Conservation (phyloP, 129 eudicot genomes). For the Chrysanthemum lavandulifolium region DNA sequence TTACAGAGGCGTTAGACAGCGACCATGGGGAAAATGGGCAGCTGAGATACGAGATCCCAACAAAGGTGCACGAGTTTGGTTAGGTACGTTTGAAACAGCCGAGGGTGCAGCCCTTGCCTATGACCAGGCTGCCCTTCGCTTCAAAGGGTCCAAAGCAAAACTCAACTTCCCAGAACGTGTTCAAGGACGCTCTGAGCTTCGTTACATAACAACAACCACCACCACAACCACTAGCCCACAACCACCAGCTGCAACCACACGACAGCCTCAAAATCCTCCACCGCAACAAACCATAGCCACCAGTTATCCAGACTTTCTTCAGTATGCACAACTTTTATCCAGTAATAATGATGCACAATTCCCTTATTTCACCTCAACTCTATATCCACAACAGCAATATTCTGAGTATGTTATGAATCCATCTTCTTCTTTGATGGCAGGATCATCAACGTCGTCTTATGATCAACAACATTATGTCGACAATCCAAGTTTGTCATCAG, state of each 20-base stretch:
- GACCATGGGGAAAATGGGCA: slow-evolving; percentile 95
- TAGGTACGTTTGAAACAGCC: slow-evolving; percentile 79
- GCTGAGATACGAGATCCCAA: slow-evolving; percentile 78
- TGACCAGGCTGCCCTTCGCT: slow-evolving; percentile 70
- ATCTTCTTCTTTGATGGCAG: slow-evolving; percentile 17
- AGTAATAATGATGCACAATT: slow-evolving; percentile 53
- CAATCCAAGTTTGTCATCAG: slow-evolving; percentile 12
- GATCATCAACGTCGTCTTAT: slow-evolving; percentile 22
- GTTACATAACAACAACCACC: slow-evolving; percentile 13
- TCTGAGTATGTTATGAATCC: slow-evolving; percentile 16
- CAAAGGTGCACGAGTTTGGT: slow-evolving; percentile 82
- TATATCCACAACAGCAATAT: slow-evolving; percentile 30
- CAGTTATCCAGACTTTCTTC: slow-evolving; percentile 56
- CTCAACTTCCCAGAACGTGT: slow-evolving; percentile 76
- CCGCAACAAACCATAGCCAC: slow-evolving; percentile 28
- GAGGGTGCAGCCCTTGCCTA: slow-evolving; percentile 80
- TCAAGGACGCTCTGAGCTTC: slow-evolving; percentile 34
- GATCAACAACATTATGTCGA: slow-evolving; percentile 13
- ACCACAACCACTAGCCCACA: not conserved
- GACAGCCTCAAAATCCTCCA: slow-evolving; percentile 10
- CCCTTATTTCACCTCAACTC: slow-evolving; percentile 41
- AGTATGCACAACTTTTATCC: slow-evolving; percentile 61
- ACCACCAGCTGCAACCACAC: slow-evolving; percentile 9
- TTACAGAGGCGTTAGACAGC: slow-evolving; percentile 73
- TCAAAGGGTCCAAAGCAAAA: slow-evolving; percentile 76